These are phyloP conservation scores for Spiromastix sp. DNA, from an alignment of 2,329 filamentous ascomycete species.

Conservation along the genomic window DNA sequence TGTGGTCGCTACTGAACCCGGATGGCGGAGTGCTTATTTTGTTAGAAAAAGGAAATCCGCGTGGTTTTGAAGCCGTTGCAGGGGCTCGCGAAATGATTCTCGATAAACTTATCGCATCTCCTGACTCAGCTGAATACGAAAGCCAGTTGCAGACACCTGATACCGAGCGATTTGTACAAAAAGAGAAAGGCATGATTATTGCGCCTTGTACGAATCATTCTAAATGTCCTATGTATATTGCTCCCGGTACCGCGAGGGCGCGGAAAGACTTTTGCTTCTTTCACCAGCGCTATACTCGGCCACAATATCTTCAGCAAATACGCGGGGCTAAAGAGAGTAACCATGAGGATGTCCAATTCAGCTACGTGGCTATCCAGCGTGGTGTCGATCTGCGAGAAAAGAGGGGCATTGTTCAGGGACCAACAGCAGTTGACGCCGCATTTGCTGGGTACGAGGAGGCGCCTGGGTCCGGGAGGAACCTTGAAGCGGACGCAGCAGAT, in stretches of 20 bases:
- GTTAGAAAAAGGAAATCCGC: slow-evolving; percentile 81
- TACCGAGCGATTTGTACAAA: slow-evolving; percentile 24
- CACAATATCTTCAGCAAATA: slow-evolving; percentile 68
- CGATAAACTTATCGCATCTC: slow-evolving; percentile 58
- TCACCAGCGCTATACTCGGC: slow-evolving; percentile 76
- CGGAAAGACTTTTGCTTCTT: slow-evolving; percentile 90
- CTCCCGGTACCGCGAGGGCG: slow-evolving; percentile 57
- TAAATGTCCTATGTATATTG: slow-evolving; percentile 78
- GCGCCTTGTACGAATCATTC: slow-evolving; percentile 74
- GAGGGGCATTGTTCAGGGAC: slow-evolving; percentile 38
- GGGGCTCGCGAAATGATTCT: slow-evolving; percentile 72
- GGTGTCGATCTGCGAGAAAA: slow-evolving; percentile 51
- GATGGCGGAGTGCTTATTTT: slow-evolving; percentile 79
- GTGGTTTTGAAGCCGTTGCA: slow-evolving; percentile 86
- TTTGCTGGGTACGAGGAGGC: slow-evolving; percentile 61
- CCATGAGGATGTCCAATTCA: slow-evolving; percentile 84
- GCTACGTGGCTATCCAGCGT: slow-evolving; percentile 75
- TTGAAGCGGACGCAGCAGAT: slow-evolving; percentile 9
- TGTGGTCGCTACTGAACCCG: slow-evolving; percentile 78
- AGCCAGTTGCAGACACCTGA: slow-evolving; percentile 23
- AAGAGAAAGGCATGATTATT: slow-evolving; percentile 54
- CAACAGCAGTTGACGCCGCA: slow-evolving; percentile 51
- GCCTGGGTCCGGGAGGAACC: neutral
- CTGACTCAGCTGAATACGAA: slow-evolving; percentile 38
- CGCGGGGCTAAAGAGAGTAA: slow-evolving; percentile 59